These are phyloP conservation scores for Lanzia echinophila DNA, from an alignment of 2,329 filamentous ascomycete species.

Conservation along the genomic window DNA sequence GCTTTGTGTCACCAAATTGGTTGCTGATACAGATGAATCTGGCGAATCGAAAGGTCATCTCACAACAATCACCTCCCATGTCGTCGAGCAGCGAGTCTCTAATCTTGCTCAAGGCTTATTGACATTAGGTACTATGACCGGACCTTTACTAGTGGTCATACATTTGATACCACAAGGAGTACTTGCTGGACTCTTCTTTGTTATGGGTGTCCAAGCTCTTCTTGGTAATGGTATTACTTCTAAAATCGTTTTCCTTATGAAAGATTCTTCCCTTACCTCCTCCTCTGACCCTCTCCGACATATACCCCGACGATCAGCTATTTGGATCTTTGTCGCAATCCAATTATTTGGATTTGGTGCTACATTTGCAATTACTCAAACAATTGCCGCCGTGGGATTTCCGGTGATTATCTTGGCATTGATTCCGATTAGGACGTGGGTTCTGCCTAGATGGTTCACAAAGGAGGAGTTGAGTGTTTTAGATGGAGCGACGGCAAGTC, in stretches of 20 bases:
- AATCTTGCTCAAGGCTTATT: slow-evolving; percentile 73
- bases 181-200: slow-evolving; percentile 74
- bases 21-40: slow-evolving; percentile 44
- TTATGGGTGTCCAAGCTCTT: slow-evolving; percentile 76
- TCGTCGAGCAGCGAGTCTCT: slow-evolving; percentile 73
- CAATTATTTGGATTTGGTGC: slow-evolving; percentile 67
- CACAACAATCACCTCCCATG: slow-evolving; percentile 46
- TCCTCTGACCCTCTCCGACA: slow-evolving; percentile 51
- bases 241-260: slow-evolving; percentile 64
- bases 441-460: slow-evolving; percentile 35
- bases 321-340: slow-evolving; percentile 65
- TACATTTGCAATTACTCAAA: slow-evolving; percentile 79
- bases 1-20: slow-evolving; percentile 61
- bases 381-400: slow-evolving; percentile 75
- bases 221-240: slow-evolving; percentile 69
- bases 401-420: slow-evolving; percentile 37
- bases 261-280: slow-evolving; percentile 57
- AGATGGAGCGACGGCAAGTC: slow-evolving; percentile 64
- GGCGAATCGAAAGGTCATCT: slow-evolving; percentile 52
- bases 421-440: slow-evolving; percentile 25
- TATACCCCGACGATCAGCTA: slow-evolving; percentile 54
- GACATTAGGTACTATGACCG: slow-evolving; percentile 72
- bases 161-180: slow-evolving; percentile 75
- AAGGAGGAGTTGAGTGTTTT: slow-evolving; percentile 23
- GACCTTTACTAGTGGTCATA: slow-evolving; percentile 65